phyloP scores from a whole-genome alignment of 305 asterid species.

The Fraxinus floribunda region DNA sequence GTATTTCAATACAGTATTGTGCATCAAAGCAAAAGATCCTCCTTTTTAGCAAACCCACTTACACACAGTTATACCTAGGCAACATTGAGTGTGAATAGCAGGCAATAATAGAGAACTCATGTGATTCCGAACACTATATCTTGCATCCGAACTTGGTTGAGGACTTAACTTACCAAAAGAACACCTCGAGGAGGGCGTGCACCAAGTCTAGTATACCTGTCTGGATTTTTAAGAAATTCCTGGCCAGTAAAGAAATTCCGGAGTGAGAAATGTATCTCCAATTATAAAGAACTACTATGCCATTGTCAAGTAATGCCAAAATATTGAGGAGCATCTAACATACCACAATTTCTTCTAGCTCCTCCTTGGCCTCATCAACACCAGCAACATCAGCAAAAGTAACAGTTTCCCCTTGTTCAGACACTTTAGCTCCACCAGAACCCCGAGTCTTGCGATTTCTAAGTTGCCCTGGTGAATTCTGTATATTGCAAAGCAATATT shows the following conservation, averaged over 20 bases:
- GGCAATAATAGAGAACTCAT: constrained; percentile 15
- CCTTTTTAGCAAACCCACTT: constrained; percentile 4
- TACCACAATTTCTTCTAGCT: constrained; percentile 99
- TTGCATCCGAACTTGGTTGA: constrained; percentile 7
- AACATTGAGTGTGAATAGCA: constrained; percentile 18
- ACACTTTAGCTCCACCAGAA: constrained; percentile 72
- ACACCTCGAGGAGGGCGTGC: constrained; percentile 99
- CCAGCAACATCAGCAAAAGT: constrained; percentile 99
- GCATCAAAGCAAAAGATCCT: background rate
- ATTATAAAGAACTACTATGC: constrained; percentile 4
- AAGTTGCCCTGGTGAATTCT: constrained; percentile 85
- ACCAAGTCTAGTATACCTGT: constrained; percentile 80
- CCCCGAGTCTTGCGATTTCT: constrained; percentile 81
- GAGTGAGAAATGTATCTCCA: constrained; percentile 20
- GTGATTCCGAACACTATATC: constrained; percentile 13
- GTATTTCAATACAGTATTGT: background rate
- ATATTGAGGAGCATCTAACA: constrained; percentile 23
- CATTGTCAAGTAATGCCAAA: constrained; percentile 20
- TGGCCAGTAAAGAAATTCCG: constrained; percentile 36
- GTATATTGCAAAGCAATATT: constrained; percentile 31
- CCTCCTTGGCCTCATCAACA: constrained; percentile 99
- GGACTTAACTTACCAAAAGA: constrained; percentile 72
- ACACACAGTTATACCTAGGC: constrained; percentile 14
- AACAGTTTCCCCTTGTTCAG: constrained; percentile 82
- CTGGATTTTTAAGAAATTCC: constrained; percentile 99